Evolutionary conservation across 2,329 filamentous ascomycete genomes (phyloP).

Genomic region (Lachnum nothofagi): DNA sequence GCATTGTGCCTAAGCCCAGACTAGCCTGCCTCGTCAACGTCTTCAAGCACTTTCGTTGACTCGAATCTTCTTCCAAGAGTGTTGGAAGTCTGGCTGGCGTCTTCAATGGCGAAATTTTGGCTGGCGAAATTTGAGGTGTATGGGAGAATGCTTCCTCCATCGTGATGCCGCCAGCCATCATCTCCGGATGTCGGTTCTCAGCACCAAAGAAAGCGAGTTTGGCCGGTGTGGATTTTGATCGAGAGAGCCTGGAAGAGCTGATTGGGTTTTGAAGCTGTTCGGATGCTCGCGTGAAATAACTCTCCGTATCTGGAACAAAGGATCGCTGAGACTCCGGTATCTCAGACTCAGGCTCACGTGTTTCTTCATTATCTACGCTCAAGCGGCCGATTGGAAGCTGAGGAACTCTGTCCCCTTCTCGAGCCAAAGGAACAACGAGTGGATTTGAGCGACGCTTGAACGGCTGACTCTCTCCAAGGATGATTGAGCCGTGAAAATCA

Average conservation of each 20-base stretch:
- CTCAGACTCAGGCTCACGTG: background rate
- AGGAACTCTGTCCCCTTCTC: background rate
- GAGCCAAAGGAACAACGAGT: background rate
- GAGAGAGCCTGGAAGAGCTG: background rate
- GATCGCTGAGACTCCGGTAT: conserved; percentile 1
- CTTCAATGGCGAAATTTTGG: background rate
- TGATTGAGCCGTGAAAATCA: no score
- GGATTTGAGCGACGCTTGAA: no score
- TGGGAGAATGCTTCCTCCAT: background rate
- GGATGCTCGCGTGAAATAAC: conserved; percentile 6
- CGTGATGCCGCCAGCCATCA: background rate
- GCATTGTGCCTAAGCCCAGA: conserved; percentile 1
- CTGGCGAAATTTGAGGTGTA: background rate
- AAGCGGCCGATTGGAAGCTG: background rate
- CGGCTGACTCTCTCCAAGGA: no score
- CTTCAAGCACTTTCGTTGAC: background rate
- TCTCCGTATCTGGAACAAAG: background rate
- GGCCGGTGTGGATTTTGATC: conserved; percentile 2
- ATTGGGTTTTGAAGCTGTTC: conserved; percentile 3
- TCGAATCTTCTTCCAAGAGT: background rate
- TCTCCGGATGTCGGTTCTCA: background rate
- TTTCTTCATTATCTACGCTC: background rate
- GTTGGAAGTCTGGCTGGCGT: background rate
- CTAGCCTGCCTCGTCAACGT: conserved; percentile 5
- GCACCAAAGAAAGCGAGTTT: background rate